A percentile compares a stretch with the other conserved stretches of the same genome.
phyloP scores from a whole-genome alignment of 2,329 filamentous ascomycete genomes.

The Phoma sp. region DNA sequence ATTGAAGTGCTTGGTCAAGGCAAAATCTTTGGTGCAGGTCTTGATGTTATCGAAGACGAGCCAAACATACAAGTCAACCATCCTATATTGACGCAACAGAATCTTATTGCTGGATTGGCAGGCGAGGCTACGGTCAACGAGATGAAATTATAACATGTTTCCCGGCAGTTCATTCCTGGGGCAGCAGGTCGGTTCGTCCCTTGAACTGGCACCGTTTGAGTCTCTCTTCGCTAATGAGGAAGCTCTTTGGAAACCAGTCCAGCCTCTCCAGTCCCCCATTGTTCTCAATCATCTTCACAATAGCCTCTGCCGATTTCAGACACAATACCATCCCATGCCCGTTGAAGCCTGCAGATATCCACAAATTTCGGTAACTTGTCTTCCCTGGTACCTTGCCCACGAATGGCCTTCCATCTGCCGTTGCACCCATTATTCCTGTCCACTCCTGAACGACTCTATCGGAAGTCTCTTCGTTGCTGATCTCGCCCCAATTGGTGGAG shows the following conservation, averaged over 20 bases:
- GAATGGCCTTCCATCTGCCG: slow-evolving; percentile 59
- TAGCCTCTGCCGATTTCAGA: slow-evolving; percentile 65
- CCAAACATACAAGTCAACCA: slow-evolving; percentile 57
- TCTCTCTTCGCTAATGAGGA: slow-evolving; percentile 58
- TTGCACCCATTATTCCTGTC: slow-evolving; percentile 62
- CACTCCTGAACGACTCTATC: slow-evolving; percentile 51
- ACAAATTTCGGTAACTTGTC: slow-evolving; percentile 49
- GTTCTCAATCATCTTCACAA: slow-evolving; percentile 62
- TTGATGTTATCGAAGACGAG: slow-evolving; percentile 66
- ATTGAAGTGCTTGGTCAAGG: slow-evolving; percentile 59
- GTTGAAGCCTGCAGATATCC: slow-evolving; percentile 67
- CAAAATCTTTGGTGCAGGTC: slow-evolving; percentile 60
- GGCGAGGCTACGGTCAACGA: slow-evolving; percentile 42
- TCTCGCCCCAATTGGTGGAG: slow-evolving; percentile 45
- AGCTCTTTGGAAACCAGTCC: slow-evolving; percentile 63
- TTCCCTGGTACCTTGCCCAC: slow-evolving; percentile 53
- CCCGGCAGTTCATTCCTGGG: not conserved
- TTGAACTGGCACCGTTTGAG: slow-evolving; percentile 38
- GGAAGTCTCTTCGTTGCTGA: slow-evolving; percentile 18
- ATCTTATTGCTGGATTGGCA: slow-evolving; percentile 52
- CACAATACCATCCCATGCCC: slow-evolving; percentile 72
- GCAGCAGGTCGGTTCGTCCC: slow-evolving; percentile 36
- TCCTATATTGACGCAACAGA: slow-evolving; percentile 59
- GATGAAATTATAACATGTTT: slow-evolving; percentile 43
- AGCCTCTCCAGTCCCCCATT: slow-evolving; percentile 20